phyloP scores from a whole-genome alignment of 257 asterid species.

The Solanum tacnaense region DNA sequence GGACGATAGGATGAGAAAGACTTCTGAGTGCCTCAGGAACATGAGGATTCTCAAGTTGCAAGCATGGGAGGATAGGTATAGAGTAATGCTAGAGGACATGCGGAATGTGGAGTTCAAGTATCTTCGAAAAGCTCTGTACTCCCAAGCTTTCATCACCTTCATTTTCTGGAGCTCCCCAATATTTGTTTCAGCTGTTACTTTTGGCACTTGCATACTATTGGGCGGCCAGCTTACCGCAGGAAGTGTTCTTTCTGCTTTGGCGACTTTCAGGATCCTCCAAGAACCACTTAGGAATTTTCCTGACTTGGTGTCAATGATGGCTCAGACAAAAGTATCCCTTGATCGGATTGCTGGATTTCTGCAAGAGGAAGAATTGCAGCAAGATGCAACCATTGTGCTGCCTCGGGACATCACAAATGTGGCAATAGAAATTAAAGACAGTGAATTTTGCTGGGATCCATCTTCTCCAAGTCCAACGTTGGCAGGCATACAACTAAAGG shows the following conservation, averaged over 20 bases:
- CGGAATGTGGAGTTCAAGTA: slow-evolving; percentile 61
- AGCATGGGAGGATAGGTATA: slow-evolving; percentile 78
- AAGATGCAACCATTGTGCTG: slow-evolving; percentile 43
- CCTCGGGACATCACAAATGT: slow-evolving; percentile 38
- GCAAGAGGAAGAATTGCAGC: slow-evolving; percentile 51
- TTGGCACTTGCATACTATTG: slow-evolving; percentile 55
- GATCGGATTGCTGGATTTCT: slow-evolving; percentile 60
- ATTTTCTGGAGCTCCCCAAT: slow-evolving; percentile 79
- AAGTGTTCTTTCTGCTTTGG: slow-evolving; percentile 66
- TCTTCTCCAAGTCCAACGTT: slow-evolving; percentile 37
- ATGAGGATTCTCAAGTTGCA: slow-evolving; percentile 69
- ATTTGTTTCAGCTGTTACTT: slow-evolving; percentile 61
- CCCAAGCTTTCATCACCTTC: slow-evolving; percentile 64
- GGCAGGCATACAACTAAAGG: slow-evolving; percentile 38
- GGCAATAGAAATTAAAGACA: slow-evolving; percentile 50
- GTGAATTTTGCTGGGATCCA: slow-evolving; percentile 54
- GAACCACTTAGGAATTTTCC: slow-evolving; percentile 74
- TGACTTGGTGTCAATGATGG: slow-evolving; percentile 78
- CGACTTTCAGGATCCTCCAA: slow-evolving; percentile 66
- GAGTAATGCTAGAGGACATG: slow-evolving; percentile 56
- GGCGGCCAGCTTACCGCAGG: slow-evolving; percentile 78
- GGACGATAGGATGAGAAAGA: slow-evolving; percentile 73
- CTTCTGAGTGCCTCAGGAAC: slow-evolving; percentile 63
- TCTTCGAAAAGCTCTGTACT: slow-evolving; percentile 56
- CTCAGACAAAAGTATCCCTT: slow-evolving; percentile 72